Evolutionary conservation across 2,329 filamentous ascomycete species (phyloP).

Genomic region (Berkeleyomyces basicola): DNA sequence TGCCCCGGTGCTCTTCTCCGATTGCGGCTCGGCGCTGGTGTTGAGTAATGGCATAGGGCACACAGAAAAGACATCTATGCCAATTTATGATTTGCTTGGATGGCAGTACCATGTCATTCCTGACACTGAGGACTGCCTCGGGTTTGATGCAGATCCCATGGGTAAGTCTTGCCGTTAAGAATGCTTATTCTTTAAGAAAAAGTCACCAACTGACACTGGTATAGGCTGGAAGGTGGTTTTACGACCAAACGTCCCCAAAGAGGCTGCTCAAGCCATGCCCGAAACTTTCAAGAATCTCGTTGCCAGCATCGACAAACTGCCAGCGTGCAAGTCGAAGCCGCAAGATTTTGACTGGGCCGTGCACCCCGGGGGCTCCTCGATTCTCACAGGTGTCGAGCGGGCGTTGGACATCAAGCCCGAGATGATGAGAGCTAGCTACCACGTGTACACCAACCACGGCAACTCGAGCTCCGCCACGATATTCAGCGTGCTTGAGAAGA

Average conservation of each 20-base stretch:
- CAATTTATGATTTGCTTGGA: slow-evolving; percentile 43
- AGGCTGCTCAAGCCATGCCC: slow-evolving; percentile 34
- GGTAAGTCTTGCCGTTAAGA: slow-evolving; percentile 26
- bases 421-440: slow-evolving; percentile 53
- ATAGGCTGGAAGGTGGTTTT: slow-evolving; percentile 50
- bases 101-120: slow-evolving; percentile 49
- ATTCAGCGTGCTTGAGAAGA: slow-evolving; percentile 46
- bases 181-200: neutral
- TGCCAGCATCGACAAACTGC: slow-evolving; percentile 22
- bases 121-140: slow-evolving; percentile 44
- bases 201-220: slow-evolving; percentile 14
- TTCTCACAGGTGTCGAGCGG: slow-evolving; percentile 45
- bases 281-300: slow-evolving; percentile 40
- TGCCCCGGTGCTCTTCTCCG: slow-evolving; percentile 50
- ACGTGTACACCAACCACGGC: slow-evolving; percentile 50
- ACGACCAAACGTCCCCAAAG: slow-evolving; percentile 40
- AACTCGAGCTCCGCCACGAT: slow-evolving; percentile 56
- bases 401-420: slow-evolving; percentile 40
- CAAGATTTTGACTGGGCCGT: slow-evolving; percentile 57
- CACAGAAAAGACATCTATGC: slow-evolving; percentile 19
- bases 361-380: slow-evolving; percentile 52
- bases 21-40: slow-evolving; percentile 50
- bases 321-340: slow-evolving; percentile 28
- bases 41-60: slow-evolving; percentile 46
- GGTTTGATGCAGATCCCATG: slow-evolving; percentile 46